These are phyloP conservation scores for Pelargonium myrrhifolium DNA, from an alignment of 441 rosid species.

Conservation along the genomic window DNA sequence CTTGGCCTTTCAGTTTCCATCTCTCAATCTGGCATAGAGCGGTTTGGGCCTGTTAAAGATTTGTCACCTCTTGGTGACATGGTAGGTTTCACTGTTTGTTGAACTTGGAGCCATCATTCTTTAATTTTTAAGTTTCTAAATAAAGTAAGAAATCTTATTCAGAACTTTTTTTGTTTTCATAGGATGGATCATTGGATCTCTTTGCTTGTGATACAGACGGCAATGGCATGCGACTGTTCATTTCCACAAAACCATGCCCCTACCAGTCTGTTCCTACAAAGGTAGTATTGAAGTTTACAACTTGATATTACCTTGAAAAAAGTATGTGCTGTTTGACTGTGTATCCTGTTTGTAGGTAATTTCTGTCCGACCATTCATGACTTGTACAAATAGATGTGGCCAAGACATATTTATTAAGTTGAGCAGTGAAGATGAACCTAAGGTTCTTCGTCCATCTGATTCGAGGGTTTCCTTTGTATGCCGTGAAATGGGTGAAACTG, in stretches of 20 bases:
- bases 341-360: conserved; percentile 50
- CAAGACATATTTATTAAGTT: conserved; percentile 65
- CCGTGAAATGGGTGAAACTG: conserved; percentile 43
- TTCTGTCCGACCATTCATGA: conserved; percentile 89
- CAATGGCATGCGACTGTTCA: conserved; percentile 71
- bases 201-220: conserved; percentile 69
- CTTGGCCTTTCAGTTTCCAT: conserved; percentile 70
- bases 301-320: conserved; percentile 5
- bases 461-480: conserved; percentile 68
- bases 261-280: conserved; percentile 89
- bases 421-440: conserved; percentile 71
- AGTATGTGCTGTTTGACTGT: conserved; percentile 11
- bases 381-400: conserved; percentile 90
- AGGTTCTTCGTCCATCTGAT: conserved; percentile 74
- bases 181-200: conserved; percentile 95
- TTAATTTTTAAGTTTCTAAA: neutral
- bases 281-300: conserved; percentile 34
- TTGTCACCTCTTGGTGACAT: conserved; percentile 90
- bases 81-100: conserved; percentile 37
- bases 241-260: conserved; percentile 79
- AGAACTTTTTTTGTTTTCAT: conserved; percentile 12
- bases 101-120: neutral
- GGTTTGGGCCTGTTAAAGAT: conserved; percentile 68
- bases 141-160: neutral
- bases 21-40: conserved; percentile 43